These are phyloP conservation scores for Ophiostoma quercus DNA, from an alignment of 2,329 filamentous ascomycete genomes.

Conservation along the genomic window DNA sequence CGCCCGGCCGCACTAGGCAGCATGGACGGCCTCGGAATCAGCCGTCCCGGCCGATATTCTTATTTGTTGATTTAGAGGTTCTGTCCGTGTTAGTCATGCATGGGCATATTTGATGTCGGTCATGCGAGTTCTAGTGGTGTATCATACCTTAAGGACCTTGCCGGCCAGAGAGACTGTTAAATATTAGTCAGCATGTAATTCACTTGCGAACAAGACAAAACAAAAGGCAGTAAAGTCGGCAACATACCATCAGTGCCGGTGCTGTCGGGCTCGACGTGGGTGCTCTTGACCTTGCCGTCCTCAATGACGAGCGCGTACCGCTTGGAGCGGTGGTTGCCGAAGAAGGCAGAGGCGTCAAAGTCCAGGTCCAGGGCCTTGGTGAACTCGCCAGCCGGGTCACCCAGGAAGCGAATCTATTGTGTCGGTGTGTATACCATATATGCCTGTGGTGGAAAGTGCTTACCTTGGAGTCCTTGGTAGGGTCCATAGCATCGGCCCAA, in stretches of 20 bases:
- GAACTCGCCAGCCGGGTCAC: conserved; percentile 73
- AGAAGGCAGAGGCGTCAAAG: conserved; percentile 74
- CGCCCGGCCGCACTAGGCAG: neutral
- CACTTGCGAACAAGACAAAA: neutral
- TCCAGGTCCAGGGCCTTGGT: conserved; percentile 76
- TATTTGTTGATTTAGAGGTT: neutral
- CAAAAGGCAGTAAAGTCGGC: neutral
- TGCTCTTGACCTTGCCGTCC: conserved; percentile 75
- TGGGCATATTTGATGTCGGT: too few relatives aligned
- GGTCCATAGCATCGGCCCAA: conserved; percentile 75
- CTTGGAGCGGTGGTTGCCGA: conserved; percentile 79
- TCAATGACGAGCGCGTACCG: conserved; percentile 79
- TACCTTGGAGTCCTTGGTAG: conserved; percentile 68
- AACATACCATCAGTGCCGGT: conserved; percentile 58
- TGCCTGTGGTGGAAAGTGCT: conserved; percentile 27
- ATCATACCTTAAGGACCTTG: conserved; percentile 39
- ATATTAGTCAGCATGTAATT: neutral
- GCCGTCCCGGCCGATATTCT: neutral
- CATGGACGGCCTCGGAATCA: neutral
- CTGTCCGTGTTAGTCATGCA: neutral
- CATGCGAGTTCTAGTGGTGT: too few relatives aligned
- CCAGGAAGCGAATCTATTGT: conserved; percentile 76
- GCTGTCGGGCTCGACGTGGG: conserved; percentile 82
- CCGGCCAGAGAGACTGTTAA: conserved; percentile 46
- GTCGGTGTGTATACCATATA: neutral